Evolutionary conservation across 768 basidiomycete genomes (phyloP).

Genomic region (Boletus speciosus): DNA sequence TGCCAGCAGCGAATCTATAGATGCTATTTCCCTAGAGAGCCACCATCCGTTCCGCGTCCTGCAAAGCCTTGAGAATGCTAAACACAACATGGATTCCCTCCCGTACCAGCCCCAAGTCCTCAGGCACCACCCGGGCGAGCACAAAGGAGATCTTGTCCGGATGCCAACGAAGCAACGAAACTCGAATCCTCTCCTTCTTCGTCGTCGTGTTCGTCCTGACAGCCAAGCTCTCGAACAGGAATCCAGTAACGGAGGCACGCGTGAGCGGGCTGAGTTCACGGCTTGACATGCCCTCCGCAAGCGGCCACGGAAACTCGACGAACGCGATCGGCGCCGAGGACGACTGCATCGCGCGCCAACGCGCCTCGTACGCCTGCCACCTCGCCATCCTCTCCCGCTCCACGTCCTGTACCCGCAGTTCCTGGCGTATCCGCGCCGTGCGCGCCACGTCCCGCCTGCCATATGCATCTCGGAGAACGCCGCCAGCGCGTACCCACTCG

Average conservation of each 20-base stretch:
- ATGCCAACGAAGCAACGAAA: slow-evolving; percentile 63
- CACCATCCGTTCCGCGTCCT: slow-evolving; percentile 31
- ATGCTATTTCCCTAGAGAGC: not conserved
- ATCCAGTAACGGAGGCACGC: slow-evolving; percentile 40
- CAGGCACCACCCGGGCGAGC: slow-evolving; percentile 40
- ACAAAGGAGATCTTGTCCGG: slow-evolving; percentile 57
- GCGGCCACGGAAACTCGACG: slow-evolving; percentile 63
- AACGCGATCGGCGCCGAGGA: slow-evolving; percentile 38
- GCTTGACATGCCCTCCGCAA: slow-evolving; percentile 19
- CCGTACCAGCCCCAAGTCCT: slow-evolving; percentile 43
- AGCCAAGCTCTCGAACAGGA: slow-evolving; percentile 45
- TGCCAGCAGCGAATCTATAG: slow-evolving; percentile 7
- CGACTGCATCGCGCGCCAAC: slow-evolving; percentile 44
- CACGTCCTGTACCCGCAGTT: slow-evolving; percentile 43
- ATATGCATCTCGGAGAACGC: slow-evolving; percentile 47
- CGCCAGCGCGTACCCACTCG: slow-evolving; percentile 59
- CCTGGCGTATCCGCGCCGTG: slow-evolving; percentile 46
- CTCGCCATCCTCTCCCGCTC: slow-evolving; percentile 37
- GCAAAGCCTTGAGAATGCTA: slow-evolving; percentile 30
- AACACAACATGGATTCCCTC: slow-evolving; percentile 48
- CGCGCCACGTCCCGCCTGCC: slow-evolving; percentile 50
- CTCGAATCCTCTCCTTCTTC: slow-evolving; percentile 52
- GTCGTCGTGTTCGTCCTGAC: slow-evolving; percentile 41
- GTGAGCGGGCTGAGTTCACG: slow-evolving; percentile 35
- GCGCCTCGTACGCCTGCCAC: slow-evolving; percentile 54